Percentiles rank a stretch among this genome's conserved stretches.
Conservation (phyloP, 805 yeast species). For the Starmerella powellii region DNA sequence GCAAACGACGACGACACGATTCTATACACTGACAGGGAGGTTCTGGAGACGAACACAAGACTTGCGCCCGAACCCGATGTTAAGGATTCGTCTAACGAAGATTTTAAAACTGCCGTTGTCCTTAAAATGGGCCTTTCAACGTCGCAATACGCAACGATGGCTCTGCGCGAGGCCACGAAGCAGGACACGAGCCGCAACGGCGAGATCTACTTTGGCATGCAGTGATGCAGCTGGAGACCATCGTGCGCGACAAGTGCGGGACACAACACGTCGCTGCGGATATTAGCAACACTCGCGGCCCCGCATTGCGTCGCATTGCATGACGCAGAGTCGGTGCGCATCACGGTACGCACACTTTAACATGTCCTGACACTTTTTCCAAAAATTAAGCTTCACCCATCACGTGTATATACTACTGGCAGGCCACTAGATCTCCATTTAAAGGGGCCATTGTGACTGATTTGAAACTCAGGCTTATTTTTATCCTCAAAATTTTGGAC, state of each 20-base stretch:
- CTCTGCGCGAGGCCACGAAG: conserved; percentile 79
- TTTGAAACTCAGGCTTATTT: background rate
- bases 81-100: conserved; percentile 30
- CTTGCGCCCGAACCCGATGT: conserved; percentile 18
- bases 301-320: too few relatives aligned
- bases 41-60: conserved; percentile 28
- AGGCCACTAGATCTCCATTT: too few relatives aligned
- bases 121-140: conserved; percentile 67
- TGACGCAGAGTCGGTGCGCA: too few relatives aligned
- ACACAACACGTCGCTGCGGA: too few relatives aligned
- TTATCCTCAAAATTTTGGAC: too few relatives aligned
- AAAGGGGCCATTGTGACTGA: too few relatives aligned
- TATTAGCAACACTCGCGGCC: too few relatives aligned
- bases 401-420: too few relatives aligned
- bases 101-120: conserved; percentile 53
- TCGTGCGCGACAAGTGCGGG: background rate
- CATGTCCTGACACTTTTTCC: too few relatives aligned
- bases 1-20: conserved; percentile 54
- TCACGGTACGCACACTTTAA: too few relatives aligned
- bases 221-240: too few relatives aligned
- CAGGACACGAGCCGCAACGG: conserved; percentile 24
- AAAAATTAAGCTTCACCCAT: too few relatives aligned
- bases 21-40: conserved; percentile 65
- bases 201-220: conserved; percentile 14
- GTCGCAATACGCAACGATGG: conserved; percentile 96